phyloP scores from a whole-genome alignment of 1,139 yeast species.

The Diutina rugosa region DNA sequence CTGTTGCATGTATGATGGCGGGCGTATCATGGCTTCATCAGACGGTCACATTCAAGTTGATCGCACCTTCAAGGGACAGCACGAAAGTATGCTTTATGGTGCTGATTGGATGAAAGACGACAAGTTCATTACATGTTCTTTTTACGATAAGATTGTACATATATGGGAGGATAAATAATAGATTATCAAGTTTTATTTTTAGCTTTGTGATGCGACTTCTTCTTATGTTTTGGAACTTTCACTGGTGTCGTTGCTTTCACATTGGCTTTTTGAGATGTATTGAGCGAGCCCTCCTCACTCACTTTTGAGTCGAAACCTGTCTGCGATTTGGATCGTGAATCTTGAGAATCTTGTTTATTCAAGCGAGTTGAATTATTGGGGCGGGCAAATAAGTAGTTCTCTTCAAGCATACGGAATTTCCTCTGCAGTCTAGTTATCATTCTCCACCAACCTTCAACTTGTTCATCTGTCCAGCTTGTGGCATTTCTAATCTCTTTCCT shows the following conservation, averaged over 20 bases:
- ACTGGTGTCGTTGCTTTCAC: background rate
- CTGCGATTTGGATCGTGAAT: background rate
- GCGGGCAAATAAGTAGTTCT: slow-evolving; percentile 21
- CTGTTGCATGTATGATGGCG: slow-evolving; percentile 96
- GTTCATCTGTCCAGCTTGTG: slow-evolving; percentile 74
- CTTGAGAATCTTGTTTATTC: background rate
- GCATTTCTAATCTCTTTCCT: slow-evolving; percentile 40
- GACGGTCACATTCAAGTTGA: slow-evolving; percentile 27
- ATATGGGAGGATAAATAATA: slow-evolving; percentile 32
- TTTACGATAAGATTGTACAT: slow-evolving; percentile 76
- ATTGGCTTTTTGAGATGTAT: background rate
- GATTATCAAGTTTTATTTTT: background rate
- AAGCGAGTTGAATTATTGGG: background rate
- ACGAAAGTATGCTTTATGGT: slow-evolving; percentile 90
- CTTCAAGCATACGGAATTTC: slow-evolving; percentile 48
- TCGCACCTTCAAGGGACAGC: slow-evolving; percentile 51
- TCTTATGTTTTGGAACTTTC: background rate
- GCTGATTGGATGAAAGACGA: slow-evolving; percentile 67
- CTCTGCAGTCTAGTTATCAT: slow-evolving; percentile 58
- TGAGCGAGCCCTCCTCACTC: background rate
- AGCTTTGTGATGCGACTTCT: slow-evolving; percentile 1
- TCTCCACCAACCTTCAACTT: slow-evolving; percentile 86
- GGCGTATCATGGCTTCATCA: slow-evolving; percentile 38
- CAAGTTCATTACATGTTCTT: slow-evolving; percentile 62
- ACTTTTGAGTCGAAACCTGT: background rate